Conservation (phyloP, 352 stramenopile genomes). For the Aphanomyces astaci region DNA sequence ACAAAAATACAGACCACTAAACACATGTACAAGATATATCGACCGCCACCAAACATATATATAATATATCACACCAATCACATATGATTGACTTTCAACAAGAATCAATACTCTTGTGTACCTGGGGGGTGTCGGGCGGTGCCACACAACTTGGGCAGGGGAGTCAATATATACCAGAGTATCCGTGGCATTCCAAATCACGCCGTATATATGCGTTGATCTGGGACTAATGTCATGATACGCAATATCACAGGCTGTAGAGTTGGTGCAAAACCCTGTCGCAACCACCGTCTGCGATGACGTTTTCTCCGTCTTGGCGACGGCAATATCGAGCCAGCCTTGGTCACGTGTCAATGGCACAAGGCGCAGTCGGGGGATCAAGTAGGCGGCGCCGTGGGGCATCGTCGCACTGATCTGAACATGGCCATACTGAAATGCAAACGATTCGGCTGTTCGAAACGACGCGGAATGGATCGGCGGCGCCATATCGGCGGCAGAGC, state of each 20-base stretch:
- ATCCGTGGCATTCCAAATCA: neutral
- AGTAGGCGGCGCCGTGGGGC: neutral
- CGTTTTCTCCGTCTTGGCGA: neutral
- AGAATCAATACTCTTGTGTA: neutral
- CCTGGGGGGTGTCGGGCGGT: neutral
- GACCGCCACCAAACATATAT: too few relatives aligned
- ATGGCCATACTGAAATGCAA: slow-evolving; percentile 1
- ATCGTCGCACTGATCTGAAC: slow-evolving; percentile 2
- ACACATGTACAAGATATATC: too few relatives aligned
- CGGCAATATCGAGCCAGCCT: neutral
- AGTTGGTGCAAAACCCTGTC: neutral
- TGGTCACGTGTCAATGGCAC: neutral
- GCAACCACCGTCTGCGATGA: neutral
- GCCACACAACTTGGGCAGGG: neutral
- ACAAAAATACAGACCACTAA: too few relatives aligned
- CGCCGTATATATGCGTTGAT: slow-evolving; percentile 1
- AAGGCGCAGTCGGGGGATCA: neutral
- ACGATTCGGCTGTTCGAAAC: slow-evolving; percentile 13
- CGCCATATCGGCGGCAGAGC: slow-evolving; percentile 4
- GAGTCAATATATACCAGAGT: neutral
- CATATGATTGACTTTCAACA: too few relatives aligned
- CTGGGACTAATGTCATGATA: neutral
- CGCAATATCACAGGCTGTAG: neutral
- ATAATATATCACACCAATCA: too few relatives aligned
- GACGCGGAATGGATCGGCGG: neutral